A percentile compares a stretch with the other conserved stretches of the same genome.
phyloP scores from a whole-genome alignment of 1,139 yeast species.

The Lipomyces yarrowii region DNA sequence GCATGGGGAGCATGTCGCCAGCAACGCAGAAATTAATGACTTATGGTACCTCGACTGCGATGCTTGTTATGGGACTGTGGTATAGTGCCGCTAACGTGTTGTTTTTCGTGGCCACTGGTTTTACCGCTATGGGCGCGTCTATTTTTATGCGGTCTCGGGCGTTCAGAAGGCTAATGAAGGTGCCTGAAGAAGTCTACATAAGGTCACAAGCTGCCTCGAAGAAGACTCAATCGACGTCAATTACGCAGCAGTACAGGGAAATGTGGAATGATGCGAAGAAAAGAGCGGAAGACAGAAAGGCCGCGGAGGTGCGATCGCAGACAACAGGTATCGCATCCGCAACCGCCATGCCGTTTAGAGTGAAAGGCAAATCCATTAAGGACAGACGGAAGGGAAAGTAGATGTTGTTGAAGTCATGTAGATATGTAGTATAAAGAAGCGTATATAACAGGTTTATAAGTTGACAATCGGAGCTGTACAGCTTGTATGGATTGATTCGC shows the following conservation, averaged over 20 bases:
- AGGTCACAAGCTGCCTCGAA: slow-evolving; percentile 6
- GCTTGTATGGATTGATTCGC: background rate
- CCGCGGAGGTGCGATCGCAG: background rate
- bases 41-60: slow-evolving; percentile 17
- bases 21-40: slow-evolving; percentile 19
- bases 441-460: background rate
- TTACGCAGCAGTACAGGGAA: slow-evolving; percentile 21
- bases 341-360: slow-evolving; percentile 4
- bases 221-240: slow-evolving; percentile 3
- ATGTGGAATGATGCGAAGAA: slow-evolving; percentile 20
- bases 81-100: slow-evolving; percentile 26
- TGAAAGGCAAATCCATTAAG: background rate
- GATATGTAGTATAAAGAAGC: background rate
- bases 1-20: slow-evolving; percentile 16
- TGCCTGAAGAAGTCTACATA: slow-evolving; percentile 13
- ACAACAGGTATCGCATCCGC: background rate
- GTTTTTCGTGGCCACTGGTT: slow-evolving; percentile 26
- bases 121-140: slow-evolving; percentile 16
- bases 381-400: background rate
- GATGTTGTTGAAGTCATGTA: background rate
- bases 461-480: background rate
- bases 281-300: slow-evolving; percentile 16
- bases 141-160: slow-evolving; percentile 15
- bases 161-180: slow-evolving; percentile 17
- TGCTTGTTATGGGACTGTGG: slow-evolving; percentile 27